Conservation (phyloP, 2,329 filamentous ascomycete species). For the Dothideomycetidae sp. region DNA sequence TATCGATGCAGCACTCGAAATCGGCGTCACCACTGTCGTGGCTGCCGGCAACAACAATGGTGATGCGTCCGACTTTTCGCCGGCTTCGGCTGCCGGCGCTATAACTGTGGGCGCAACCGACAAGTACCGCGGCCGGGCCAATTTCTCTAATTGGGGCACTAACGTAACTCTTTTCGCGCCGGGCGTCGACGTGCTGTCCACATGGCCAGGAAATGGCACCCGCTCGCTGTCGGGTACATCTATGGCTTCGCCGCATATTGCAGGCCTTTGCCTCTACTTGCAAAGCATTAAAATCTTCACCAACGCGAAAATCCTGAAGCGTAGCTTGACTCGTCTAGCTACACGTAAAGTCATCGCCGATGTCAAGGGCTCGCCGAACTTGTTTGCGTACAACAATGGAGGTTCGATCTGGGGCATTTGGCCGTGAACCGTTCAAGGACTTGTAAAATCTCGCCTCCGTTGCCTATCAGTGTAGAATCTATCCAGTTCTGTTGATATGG, state of each 20-base stretch:
- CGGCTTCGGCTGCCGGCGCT: slow-evolving; percentile 23
- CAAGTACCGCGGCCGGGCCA: slow-evolving; percentile 19
- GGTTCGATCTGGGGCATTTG: no score
- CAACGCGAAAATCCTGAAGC: slow-evolving; percentile 3
- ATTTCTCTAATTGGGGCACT: slow-evolving; percentile 27
- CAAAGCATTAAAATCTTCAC: slow-evolving; percentile 8
- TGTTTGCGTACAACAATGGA: slow-evolving; percentile 12
- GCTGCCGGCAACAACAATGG: slow-evolving; percentile 24
- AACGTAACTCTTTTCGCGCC: slow-evolving; percentile 27
- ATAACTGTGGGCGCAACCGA: slow-evolving; percentile 26
- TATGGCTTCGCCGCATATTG: slow-evolving; percentile 53
- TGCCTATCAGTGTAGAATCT: no score
- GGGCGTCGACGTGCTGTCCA: slow-evolving; percentile 17
- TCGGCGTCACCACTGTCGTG: slow-evolving; percentile 26
- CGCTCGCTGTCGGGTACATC: slow-evolving; percentile 43
- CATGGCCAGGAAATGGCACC: slow-evolving; percentile 20
- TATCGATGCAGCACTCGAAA: slow-evolving; percentile 22
- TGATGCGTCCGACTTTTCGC: slow-evolving; percentile 19
- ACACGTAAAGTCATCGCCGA: slow-evolving; percentile 8
- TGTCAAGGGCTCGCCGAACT: slow-evolving; percentile 8
- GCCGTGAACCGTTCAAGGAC: no score
- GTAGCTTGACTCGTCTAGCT: slow-evolving; percentile 10
- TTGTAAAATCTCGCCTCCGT: no score
- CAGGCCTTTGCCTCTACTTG: slow-evolving; percentile 51
- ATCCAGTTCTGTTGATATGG: no score